These are phyloP conservation scores for Podila minutissima DNA, from an alignment of 192 early-diverging fungal genomes.

Conservation along the genomic window DNA sequence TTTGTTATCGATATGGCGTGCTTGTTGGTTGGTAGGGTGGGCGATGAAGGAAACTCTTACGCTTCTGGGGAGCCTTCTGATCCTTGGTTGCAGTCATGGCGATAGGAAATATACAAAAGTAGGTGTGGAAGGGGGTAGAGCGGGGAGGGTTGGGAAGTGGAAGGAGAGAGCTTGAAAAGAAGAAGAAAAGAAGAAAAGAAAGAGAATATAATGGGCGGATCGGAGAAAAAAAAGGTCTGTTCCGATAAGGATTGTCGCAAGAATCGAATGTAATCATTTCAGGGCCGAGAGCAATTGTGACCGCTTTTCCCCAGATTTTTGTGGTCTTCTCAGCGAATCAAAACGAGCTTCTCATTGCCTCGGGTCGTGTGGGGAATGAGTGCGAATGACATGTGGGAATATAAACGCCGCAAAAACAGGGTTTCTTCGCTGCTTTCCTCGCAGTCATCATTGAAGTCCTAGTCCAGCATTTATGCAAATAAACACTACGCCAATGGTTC, in stretches of 20 bases:
- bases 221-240: background rate
- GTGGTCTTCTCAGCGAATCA: background rate
- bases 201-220: conserved; percentile 1
- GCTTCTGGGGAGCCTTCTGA: conserved; percentile 33
- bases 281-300: background rate
- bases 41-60: conserved; percentile 14
- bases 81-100: conserved; percentile 26
- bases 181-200: background rate
- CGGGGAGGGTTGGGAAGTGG: conserved; percentile 6
- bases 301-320: conserved; percentile 2
- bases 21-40: background rate
- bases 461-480: no score
- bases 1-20: background rate
- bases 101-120: background rate
- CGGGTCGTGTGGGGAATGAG: background rate
- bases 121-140: background rate
- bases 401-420: no score
- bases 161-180: background rate
- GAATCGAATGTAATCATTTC: background rate
- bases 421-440: no score
- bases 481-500: no score
- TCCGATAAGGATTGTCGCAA: background rate
- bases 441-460: no score
- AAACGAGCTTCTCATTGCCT: background rate
- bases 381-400: background rate